Conservation (phyloP, 805 yeast genomes). For the Candida coleopterorum region DNA sequence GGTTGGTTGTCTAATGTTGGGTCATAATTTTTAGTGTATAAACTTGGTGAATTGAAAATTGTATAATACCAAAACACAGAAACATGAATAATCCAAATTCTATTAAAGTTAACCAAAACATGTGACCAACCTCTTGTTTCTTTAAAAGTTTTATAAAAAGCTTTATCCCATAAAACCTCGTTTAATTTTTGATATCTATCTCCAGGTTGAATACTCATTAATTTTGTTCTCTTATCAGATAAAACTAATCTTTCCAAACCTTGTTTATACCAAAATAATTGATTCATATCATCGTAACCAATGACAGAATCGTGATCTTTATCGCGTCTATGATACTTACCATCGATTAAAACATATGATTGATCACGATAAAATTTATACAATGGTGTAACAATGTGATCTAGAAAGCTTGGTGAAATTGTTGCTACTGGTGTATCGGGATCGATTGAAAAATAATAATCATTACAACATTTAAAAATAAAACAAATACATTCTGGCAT, state of each 20-base stretch:
- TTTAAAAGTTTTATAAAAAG: constrained; percentile 68
- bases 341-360: constrained; percentile 42
- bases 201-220: constrained; percentile 50
- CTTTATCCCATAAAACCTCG: constrained; percentile 60
- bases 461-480: constrained; percentile 75
- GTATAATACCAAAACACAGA: constrained; percentile 77
- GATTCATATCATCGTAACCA: constrained; percentile 90
- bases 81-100: constrained; percentile 76
- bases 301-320: constrained; percentile 65
- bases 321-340: constrained; percentile 43
- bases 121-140: constrained; percentile 79
- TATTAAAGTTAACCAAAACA: constrained; percentile 63
- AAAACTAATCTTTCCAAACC: constrained; percentile 58
- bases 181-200: constrained; percentile 54
- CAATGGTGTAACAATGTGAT: constrained; percentile 70
- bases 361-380: constrained; percentile 58
- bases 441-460: constrained; percentile 51
- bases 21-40: constrained; percentile 57
- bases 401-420: constrained; percentile 44
- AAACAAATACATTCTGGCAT: constrained; percentile 89
- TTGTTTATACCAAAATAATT: constrained; percentile 75
- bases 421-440: constrained; percentile 24
- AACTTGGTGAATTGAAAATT: constrained; percentile 58
- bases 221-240: constrained; percentile 34
- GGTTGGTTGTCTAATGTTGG: constrained; percentile 58